Evolutionary conservation across 179 eudicot genomes (phyloP).

Genomic region (Spinacia oleracea): DNA sequence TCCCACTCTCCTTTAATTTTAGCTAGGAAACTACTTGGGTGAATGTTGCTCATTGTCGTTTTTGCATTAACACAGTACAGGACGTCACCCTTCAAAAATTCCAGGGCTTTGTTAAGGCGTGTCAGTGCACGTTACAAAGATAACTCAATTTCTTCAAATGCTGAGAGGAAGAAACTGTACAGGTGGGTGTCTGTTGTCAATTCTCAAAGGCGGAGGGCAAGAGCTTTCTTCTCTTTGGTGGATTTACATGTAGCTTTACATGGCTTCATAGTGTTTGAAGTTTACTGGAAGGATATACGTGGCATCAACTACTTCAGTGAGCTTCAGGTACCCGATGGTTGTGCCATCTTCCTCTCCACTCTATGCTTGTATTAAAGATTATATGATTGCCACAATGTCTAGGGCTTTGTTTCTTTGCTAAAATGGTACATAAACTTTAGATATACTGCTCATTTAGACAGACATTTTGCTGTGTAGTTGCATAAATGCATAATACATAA

Average conservation of each 20-base stretch:
- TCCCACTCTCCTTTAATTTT: constrained; percentile 3
- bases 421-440: neutral
- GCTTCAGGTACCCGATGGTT: constrained; percentile 61
- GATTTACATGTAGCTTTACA: constrained; percentile 74
- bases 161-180: constrained; percentile 38
- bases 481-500: no score
- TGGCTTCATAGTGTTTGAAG: constrained; percentile 90
- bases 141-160: constrained; percentile 36
- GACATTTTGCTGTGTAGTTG: neutral
- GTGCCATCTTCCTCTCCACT: neutral
- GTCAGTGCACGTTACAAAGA: constrained; percentile 37
- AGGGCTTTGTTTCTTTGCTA: neutral
- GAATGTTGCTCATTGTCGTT: constrained; percentile 22
- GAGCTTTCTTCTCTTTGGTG: constrained; percentile 69
- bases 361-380: no score
- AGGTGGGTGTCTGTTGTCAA: constrained; percentile 38
- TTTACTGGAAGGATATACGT: constrained; percentile 82
- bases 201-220: constrained; percentile 42
- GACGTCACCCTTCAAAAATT: constrained; percentile 48
- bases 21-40: neutral
- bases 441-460: neutral
- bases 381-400: no score
- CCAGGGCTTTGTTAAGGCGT: constrained; percentile 37
- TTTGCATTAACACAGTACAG: constrained; percentile 47
- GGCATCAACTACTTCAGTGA: constrained; percentile 86